Base-by-base conservation (phyloP, 306 rosid genomes). In the Hippophae tibetana region DNA sequence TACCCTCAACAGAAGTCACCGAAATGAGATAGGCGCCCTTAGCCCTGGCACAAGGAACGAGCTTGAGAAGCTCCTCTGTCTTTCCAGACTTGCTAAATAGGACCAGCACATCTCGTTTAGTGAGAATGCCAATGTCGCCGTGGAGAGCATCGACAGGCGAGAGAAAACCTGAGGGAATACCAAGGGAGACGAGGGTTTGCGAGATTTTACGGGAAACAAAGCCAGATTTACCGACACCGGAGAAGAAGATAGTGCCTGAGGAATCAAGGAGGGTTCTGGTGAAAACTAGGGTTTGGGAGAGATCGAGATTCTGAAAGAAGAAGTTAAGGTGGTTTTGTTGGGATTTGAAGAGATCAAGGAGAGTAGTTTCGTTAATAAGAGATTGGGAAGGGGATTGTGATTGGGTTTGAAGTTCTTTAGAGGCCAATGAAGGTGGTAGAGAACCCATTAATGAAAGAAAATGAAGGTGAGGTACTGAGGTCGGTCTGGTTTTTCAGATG, bases 221-320 rank as follows among this genome's bases (percentile, higher is more conserved):
- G 65, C 99, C 99, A 10, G 99, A 93, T 57, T 88, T 93, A 7
- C 97, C 99, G 68, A 88, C 90, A 54, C 97, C 99, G 61, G 99
- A 64, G 83, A 93, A 88, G 77, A 86, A 86, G 66, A 88, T 79
- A 57, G 97, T 93, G 54, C 95, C 95, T 69, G 84, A 1, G 61
- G 94, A 42, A 6, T 70, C 14, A 69, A 88, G 97, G 56, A 93
- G 95, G 47, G 77, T 65, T 50, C 43, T 77, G 18, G 99, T 81
- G 90, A 93, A 93, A 13, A 84, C 69, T 1, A 88, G 80, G 79
- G 97, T 86, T 64, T 88, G 90, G 67, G 97, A 78, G 54, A 83
- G 88, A 67, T 86, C 84, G 68, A 93, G 84, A 70, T 79, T 63
- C 63, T 70, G 70, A 82, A 93, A 88, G 96, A 93, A 93, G 85